A percentile compares a stretch with the other conserved stretches of the same genome.
Evolutionary conservation across 208 protist genomes (phyloP).

Genomic region (Leptomonas seymouri): DNA sequence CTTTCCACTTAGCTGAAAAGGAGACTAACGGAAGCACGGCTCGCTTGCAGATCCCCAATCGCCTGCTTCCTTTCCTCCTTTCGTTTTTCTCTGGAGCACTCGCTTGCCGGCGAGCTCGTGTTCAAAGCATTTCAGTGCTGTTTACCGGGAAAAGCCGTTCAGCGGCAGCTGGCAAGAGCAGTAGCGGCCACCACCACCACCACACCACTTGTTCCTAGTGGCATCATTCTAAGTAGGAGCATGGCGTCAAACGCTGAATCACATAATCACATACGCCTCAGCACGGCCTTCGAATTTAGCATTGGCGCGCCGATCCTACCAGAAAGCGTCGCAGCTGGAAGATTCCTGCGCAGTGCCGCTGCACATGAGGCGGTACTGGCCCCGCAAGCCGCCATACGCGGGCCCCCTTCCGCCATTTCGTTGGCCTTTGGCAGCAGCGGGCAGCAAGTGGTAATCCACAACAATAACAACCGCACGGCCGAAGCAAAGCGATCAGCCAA

Average conservation of each 20-base stretch:
- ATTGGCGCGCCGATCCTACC: conserved; percentile 56
- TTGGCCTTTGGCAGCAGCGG: conserved; percentile 76
- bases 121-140: background rate
- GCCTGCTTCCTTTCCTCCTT: background rate
- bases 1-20: too few species aligned
- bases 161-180: background rate
- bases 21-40: too few species aligned
- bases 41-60: too few species aligned
- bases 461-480: conserved; percentile 59
- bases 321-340: conserved; percentile 60
- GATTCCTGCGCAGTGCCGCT: conserved; percentile 51
- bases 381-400: conserved; percentile 22
- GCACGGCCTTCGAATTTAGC: conserved; percentile 65
- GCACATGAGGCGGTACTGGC: conserved; percentile 13
- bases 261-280: conserved; percentile 43
- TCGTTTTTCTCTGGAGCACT: background rate
- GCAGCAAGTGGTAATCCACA: conserved; percentile 87
- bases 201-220: too few species aligned
- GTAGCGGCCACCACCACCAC: too few species aligned
- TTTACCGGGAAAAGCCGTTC: background rate
- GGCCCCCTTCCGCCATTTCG: conserved; percentile 40
- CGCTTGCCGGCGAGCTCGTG: background rate
- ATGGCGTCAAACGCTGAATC: conserved; percentile 18
- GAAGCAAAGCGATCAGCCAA: conserved; percentile 43
- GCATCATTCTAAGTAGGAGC: background rate